Percentiles rank a stretch among this genome's conserved stretches.
Evolutionary conservation across 768 basidiomycete genomes (phyloP).

Genomic region (Tricholoma flavovirens): DNA sequence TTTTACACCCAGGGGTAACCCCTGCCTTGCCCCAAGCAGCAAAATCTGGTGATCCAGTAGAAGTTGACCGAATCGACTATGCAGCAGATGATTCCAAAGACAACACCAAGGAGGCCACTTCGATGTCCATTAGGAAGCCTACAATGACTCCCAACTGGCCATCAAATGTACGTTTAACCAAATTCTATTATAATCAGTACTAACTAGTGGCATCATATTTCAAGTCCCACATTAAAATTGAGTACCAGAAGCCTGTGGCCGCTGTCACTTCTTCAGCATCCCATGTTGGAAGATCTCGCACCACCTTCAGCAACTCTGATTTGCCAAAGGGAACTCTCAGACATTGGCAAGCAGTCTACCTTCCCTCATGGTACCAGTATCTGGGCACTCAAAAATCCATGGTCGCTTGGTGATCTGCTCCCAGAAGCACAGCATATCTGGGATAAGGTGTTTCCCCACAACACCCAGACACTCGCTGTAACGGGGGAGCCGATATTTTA

Average conservation of each 20-base stretch:
- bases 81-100: not conserved
- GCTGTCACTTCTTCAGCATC: not conserved
- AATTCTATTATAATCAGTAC: not conserved
- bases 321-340: not conserved
- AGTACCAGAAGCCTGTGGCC: not conserved
- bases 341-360: not conserved
- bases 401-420: conserved; percentile 1
- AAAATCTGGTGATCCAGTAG: not conserved
- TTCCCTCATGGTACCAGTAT: conserved; percentile 3
- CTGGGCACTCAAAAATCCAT: conserved; percentile 1
- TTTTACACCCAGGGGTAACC: too few relatives aligned
- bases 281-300: not conserved
- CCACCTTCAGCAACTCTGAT: not conserved
- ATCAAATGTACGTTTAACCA: not conserved
- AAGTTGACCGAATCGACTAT: not conserved
- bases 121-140: not conserved
- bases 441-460: conserved; percentile 2
- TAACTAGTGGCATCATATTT: not conserved
- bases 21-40: too few relatives aligned
- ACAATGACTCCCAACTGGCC: not conserved
- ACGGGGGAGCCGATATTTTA: not conserved
- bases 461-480: conserved; percentile 1
- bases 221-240: not conserved
- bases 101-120: not conserved
- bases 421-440: conserved; percentile 1